Evolutionary conservation across 805 yeast genomes (phyloP).

Genomic region (Kodamaea jinghongensis): DNA sequence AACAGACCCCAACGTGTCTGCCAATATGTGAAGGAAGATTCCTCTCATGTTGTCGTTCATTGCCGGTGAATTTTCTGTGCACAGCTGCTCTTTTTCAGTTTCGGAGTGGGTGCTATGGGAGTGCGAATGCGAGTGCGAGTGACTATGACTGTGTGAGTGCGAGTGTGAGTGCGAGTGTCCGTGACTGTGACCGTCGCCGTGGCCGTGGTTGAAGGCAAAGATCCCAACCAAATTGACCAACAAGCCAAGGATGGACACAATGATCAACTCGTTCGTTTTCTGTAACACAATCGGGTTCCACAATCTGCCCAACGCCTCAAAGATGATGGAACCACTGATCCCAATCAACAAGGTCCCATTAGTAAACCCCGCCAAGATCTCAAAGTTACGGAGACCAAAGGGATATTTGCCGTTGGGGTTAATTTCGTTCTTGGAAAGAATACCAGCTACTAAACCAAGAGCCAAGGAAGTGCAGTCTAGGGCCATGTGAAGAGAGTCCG

Average conservation of each 20-base stretch:
- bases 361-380: slow-evolving; percentile 91
- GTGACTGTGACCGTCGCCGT: slow-evolving; percentile 46
- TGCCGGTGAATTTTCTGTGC: slow-evolving; percentile 21
- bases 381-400: slow-evolving; percentile 80
- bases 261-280: slow-evolving; percentile 76
- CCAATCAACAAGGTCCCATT: slow-evolving; percentile 88
- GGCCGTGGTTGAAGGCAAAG: slow-evolving; percentile 90
- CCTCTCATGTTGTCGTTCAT: slow-evolving; percentile 84
- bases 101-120: slow-evolving; percentile 16
- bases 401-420: slow-evolving; percentile 70
- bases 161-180: slow-evolving; percentile 40
- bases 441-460: slow-evolving; percentile 85
- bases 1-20: slow-evolving; percentile 95
- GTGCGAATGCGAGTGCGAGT: slow-evolving; percentile 25
- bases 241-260: slow-evolving; percentile 83
- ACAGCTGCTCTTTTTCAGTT: slow-evolving; percentile 1
- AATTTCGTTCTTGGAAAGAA: slow-evolving; percentile 36
- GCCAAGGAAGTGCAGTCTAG: slow-evolving; percentile 89
- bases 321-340: slow-evolving; percentile 81
- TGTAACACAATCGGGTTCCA: slow-evolving; percentile 73
- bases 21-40: slow-evolving; percentile 86
- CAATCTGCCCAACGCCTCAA: slow-evolving; percentile 83
- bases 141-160: slow-evolving; percentile 34
- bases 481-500: slow-evolving; percentile 96
- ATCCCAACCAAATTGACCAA: slow-evolving; percentile 89